phyloP scores from a whole-genome alignment of 2,329 filamentous ascomycete species.

The Orbilia ellipsospora region DNA sequence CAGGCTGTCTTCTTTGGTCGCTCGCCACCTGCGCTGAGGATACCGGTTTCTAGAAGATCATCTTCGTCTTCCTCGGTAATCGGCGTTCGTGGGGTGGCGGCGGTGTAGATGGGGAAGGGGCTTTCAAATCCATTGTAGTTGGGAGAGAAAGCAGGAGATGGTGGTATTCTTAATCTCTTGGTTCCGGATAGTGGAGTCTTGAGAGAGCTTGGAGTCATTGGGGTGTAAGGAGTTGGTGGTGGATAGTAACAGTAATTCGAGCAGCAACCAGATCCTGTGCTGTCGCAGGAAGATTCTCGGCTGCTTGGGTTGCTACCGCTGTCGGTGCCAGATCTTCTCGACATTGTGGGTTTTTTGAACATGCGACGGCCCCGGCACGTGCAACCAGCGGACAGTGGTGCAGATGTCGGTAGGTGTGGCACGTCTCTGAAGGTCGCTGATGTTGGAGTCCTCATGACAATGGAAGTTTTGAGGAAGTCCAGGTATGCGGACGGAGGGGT shows the following conservation, averaged over 20 bases:
- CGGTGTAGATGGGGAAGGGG: constrained; percentile 68
- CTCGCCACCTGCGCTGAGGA: constrained; percentile 62
- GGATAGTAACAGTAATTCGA: constrained; percentile 68
- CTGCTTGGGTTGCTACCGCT: constrained; percentile 62
- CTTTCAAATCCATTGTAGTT: constrained; percentile 71
- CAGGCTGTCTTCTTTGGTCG: constrained; percentile 71
- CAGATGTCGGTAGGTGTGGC: constrained; percentile 64
- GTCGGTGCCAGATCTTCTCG: constrained; percentile 58
- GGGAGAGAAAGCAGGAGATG: constrained; percentile 75
- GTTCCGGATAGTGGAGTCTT: constrained; percentile 69
- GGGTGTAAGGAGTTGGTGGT: constrained; percentile 71
- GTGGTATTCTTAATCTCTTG: constrained; percentile 78
- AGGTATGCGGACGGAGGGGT: constrained; percentile 89
- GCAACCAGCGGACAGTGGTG: constrained; percentile 61
- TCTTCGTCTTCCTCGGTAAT: constrained; percentile 76
- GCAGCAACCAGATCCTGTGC: constrained; percentile 68
- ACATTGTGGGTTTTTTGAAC: constrained; percentile 61
- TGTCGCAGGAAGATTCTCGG: constrained; percentile 64
- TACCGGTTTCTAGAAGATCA: constrained; percentile 65
- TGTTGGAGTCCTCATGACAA: constrained; percentile 75
- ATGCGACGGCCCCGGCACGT: constrained; percentile 65
- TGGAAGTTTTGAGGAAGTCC: constrained; percentile 89
- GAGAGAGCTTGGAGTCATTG: constrained; percentile 69
- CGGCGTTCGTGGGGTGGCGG: constrained; percentile 73
- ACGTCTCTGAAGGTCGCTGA: constrained; percentile 67